Conservation (phyloP, 306 rosid species). For the Senna tora region DNA sequence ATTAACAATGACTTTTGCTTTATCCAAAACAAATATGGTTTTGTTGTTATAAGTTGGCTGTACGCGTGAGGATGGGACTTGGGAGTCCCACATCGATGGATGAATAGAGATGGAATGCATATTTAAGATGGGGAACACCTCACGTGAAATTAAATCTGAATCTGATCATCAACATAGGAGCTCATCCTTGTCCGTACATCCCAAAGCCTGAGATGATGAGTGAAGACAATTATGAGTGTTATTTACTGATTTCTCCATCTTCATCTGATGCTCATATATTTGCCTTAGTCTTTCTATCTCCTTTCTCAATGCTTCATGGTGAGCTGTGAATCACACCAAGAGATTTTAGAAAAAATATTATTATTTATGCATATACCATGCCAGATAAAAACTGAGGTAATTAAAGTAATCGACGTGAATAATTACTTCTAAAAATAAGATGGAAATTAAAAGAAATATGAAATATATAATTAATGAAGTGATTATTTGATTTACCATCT, state of each 20-base stretch:
- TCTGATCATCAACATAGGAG: neutral
- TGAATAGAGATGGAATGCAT: too few relatives aligned
- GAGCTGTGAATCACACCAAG: too few relatives aligned
- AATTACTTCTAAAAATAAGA: too few relatives aligned
- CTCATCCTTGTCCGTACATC: conserved; percentile 34
- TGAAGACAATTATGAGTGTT: conserved; percentile 15
- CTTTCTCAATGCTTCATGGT: conserved; percentile 83
- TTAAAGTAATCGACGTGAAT: neutral
- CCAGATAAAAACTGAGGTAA: neutral
- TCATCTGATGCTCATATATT: conserved; percentile 79
- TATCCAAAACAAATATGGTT: conserved; percentile 27
- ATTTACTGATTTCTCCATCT: conserved; percentile 49
- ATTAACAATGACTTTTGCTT: neutral
- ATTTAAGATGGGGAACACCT: conserved; percentile 40
- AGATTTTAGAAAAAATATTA: too few relatives aligned
- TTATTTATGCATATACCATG: too few relatives aligned
- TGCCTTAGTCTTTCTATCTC: conserved; percentile 92
- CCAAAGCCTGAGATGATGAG: conserved; percentile 16
- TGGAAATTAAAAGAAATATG: neutral
- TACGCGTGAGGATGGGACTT: too few relatives aligned
- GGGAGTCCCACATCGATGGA: conserved; percentile 42
- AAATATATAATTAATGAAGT: neutral
- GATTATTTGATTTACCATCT: conserved; percentile 72
- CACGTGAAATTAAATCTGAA: conserved; percentile 52
- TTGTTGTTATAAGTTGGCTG: too few relatives aligned